Evolutionary conservation across 1,284 basidiomycete genomes (phyloP), one percentile per base, ranked within the genome.

Genomic region (Laetiporus sulphureus): DNA sequence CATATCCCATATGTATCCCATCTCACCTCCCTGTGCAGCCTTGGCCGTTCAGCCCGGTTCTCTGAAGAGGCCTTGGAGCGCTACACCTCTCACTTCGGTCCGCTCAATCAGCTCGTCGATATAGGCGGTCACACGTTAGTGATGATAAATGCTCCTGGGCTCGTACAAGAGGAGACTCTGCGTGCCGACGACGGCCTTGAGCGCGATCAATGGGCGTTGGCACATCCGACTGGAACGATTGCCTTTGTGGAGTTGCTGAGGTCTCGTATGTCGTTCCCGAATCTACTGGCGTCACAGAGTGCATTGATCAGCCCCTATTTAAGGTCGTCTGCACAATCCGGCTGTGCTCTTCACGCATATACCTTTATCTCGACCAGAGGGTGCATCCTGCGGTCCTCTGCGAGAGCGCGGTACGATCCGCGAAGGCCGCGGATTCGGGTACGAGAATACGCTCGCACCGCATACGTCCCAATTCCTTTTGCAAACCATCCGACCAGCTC

Each of bases 91-190:
- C 73, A 81, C 52, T 91, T 90, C 55, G 85, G 84, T 0, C 65
- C 72, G 8, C 61, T 78, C 41, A 81, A 84, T 51, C 67, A 68
- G 42, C 61, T 60, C 19, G 51, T 79, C 19, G 57, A 64, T 1
- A 63, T 91, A 33, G 77, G 76, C 2, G 83, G 83, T 40, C 85
- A 93, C 56, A 80, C 76, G 5, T 61, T 91, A 25, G 64, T 91
- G 34, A 62, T 91, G 49, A 62, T 92, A 12, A 82, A 93, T 57
- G 81, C 88, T 0, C 80, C 85, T 0, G 75, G 77, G 8, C 68
- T 91, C 25, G 84, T 87, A 8, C 88, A 92, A 47, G 90, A 93
- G 56, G 86, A 91, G 52, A 75, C 78, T 45, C 65, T 74, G 43
- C 77, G 84, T 16, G 68, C 73, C 30, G 67, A 64, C 1, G 64